phyloP scores from a whole-genome alignment of 306 rosid genomes.

The Phaseolus lunatus region DNA sequence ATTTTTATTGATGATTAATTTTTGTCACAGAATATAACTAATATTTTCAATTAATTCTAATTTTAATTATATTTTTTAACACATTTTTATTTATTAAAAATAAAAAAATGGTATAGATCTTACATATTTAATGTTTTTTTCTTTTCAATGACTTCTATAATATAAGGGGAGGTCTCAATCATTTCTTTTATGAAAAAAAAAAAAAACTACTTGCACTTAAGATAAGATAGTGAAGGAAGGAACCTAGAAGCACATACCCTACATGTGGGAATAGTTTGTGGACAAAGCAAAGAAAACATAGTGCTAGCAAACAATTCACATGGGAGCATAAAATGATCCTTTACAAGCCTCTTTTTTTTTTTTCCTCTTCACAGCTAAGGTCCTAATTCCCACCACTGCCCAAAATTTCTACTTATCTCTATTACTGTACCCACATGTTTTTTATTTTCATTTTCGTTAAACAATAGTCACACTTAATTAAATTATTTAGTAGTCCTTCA shows the following conservation, averaged over 20 bases:
- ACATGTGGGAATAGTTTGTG: conserved; percentile 80
- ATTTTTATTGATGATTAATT: no score
- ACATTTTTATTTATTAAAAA: no score
- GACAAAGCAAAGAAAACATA: conserved; percentile 67
- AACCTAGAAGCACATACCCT: conserved; percentile 55
- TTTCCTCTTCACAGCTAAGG: conserved; percentile 40
- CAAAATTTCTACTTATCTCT: not conserved
- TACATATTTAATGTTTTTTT: no score
- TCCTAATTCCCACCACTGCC: conserved; percentile 10
- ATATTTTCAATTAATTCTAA: no score
- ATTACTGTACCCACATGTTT: conserved; percentile 8
- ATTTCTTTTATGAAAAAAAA: not conserved
- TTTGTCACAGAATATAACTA: no score
- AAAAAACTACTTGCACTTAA: conserved; percentile 35
- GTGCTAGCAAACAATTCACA: conserved; percentile 70
- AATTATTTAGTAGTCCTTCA: conserved; percentile 13
- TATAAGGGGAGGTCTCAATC: no score
- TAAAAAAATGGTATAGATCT: no score
- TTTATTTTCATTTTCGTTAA: not conserved
- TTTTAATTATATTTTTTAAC: no score
- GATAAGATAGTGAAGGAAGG: conserved; percentile 51
- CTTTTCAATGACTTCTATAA: no score
- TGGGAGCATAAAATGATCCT: conserved; percentile 58
- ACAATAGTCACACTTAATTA: not conserved
- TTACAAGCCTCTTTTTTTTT: conserved; percentile 9